A percentile compares a stretch with the other conserved stretches of the same genome.
phyloP scores from a whole-genome alignment of 129 eudicot species.

The Flaveria linearis region DNA sequence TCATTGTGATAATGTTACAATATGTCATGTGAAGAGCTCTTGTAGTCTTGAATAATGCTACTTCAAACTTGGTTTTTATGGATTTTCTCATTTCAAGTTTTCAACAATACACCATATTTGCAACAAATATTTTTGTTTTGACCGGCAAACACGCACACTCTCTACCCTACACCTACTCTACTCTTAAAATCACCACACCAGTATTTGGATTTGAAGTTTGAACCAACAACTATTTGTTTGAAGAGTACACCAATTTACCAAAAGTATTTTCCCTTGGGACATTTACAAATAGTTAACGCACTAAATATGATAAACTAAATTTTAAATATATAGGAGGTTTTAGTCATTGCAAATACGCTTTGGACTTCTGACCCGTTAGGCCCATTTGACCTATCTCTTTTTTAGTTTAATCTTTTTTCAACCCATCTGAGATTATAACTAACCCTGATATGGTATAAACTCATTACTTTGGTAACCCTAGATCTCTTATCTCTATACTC shows the following conservation, averaged over 20 bases:
- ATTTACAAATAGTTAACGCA: neutral
- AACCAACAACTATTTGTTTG: too few relatives aligned
- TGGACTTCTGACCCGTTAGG: neutral
- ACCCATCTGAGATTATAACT: neutral
- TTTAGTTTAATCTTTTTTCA: neutral
- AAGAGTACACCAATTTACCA: too few relatives aligned
- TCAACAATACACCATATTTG: neutral
- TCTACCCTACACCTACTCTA: too few relatives aligned
- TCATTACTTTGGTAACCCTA: neutral
- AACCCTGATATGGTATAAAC: neutral
- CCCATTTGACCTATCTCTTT: neutral
- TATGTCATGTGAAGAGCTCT: slow-evolving; percentile 5
- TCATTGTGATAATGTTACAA: slow-evolving; percentile 3
- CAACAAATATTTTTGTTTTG: neutral
- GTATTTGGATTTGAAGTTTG: too few relatives aligned
- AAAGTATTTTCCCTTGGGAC: too few relatives aligned
- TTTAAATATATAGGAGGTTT: neutral
- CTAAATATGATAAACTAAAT: neutral
- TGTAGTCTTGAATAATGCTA: neutral
- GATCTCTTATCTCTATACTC: neutral
- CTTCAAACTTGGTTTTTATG: neutral
- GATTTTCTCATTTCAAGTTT: neutral
- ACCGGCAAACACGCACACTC: too few relatives aligned
- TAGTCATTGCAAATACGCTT: neutral
- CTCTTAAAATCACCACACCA: too few relatives aligned